Evolutionary conservation across 371 early-diverging fungal genomes (phyloP), one percentile per base, ranked within the genome.

Genomic region (Cladochytrium tenue): DNA sequence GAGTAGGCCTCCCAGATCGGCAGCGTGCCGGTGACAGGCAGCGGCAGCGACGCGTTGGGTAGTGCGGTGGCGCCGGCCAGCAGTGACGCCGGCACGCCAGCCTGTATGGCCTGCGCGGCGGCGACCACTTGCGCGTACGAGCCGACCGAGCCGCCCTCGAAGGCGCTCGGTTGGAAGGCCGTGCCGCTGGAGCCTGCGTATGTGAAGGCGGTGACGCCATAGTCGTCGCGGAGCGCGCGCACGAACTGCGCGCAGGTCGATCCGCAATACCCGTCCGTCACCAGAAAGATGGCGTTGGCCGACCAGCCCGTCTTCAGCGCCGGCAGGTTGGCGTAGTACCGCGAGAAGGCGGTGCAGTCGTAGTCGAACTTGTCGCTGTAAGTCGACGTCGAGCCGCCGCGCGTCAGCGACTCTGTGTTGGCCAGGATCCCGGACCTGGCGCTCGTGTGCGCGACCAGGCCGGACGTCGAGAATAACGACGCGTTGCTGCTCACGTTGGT

Each of bases 221-320:
- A 61, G n/a, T 68, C 57, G 58, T 72, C 69, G 32, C 66, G 61
- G 26, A 65, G 32, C 20, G 63, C n/a, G 25, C 67, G 56, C 35
- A 64, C 65, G 35, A 58, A 57, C 61, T 72, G 68, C 31, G 71
- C 73, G 63, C 76, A 73, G 1, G 73, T 76, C 30, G 69, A 68
- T n/a, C 76, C 73, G 67, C 76, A 72, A 62, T 63, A 60, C 7
- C 76, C 76, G 66, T 72, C 69, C 43, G 65, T 34, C 52, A 76
- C 59, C 52, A 76, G 32, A 15, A 66, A 43, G n/a, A 70, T 65
- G 60, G 66, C 55, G 26, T 26, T 50, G 43, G 43, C 13, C 20
- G 43, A 43, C 43, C 43, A 43, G 43, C 43, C 43, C 43, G 7
- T 43, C 13, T 43, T 43, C 43, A 43, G 20, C 43, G 43, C 43